These are phyloP conservation scores for Xylaria sp. DNA, from an alignment of 495 filamentous ascomycete genomes.

Conservation along the genomic window DNA sequence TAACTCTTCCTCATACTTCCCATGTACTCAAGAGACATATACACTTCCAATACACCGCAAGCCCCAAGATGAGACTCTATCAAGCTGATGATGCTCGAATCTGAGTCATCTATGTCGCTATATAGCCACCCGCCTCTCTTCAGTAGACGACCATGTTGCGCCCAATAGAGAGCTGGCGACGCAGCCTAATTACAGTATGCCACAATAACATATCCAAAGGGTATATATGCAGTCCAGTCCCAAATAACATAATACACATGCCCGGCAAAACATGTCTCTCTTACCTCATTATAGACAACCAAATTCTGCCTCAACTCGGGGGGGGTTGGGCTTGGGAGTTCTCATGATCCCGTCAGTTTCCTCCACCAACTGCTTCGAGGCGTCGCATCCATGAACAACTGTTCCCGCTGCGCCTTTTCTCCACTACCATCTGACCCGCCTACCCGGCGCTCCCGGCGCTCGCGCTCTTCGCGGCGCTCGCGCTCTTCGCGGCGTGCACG, in stretches of 20 bases:
- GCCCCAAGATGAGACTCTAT: not conserved
- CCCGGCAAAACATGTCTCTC: conserved; percentile 17
- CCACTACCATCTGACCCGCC: conserved; percentile 54
- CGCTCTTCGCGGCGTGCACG: conserved; percentile 52
- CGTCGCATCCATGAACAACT: conserved; percentile 50
- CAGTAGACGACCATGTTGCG: not conserved
- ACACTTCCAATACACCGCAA: conserved; percentile 1
- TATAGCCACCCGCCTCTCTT: not conserved
- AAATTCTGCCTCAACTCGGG: not conserved
- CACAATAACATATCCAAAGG: conserved; percentile 8
- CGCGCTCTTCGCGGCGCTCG: conserved; percentile 50
- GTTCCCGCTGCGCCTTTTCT: conserved; percentile 42
- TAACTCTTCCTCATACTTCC: not conserved
- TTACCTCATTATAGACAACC: not conserved
- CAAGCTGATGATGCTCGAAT: not conserved
- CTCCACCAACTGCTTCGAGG: conserved; percentile 64
- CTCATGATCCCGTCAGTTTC: conserved; percentile 49
- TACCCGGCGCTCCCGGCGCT: conserved; percentile 44
- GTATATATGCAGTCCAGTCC: conserved; percentile 20
- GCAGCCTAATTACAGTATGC: conserved; percentile 3
- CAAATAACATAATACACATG: conserved; percentile 9
- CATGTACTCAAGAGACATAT: not conserved
- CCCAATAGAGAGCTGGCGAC: not conserved
- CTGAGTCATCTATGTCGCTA: not conserved
- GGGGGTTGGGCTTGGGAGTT: not conserved